Base-by-base conservation (phyloP, 129 eudicot species). In the Rutidosis leptorrhynchoides region DNA sequence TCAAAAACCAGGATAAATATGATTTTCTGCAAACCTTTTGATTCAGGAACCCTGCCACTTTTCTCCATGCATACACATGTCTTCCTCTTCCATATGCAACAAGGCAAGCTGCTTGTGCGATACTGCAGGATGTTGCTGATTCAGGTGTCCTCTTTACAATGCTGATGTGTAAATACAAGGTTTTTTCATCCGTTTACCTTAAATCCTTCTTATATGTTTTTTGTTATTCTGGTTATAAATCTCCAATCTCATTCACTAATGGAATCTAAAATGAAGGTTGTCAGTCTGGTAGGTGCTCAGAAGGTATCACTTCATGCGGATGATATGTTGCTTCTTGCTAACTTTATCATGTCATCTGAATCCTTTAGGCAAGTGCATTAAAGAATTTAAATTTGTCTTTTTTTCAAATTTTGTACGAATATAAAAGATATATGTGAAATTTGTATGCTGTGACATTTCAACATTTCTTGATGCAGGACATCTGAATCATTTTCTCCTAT, bases 401-500 rank as follows among this genome's bases (percentile, higher is more conserved):
- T 30, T 62, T 58, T 14, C 3, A 25, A 26, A 26, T 58, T 58
- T 25, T 23, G n/a, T 2, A 48, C 6, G 6, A 1, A 22, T 51
- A 51, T 23, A 58, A 25, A 58, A 5, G 6, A 22, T 30, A 27
- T 26, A 54, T 64, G 43, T 26, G 63, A 27, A 35, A 23, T 63
- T 23, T 51, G 12, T 32, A 32, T 3, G 33, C 35, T 45, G 45
- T 74, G 58, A 74, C 28, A 58, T 70, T 58, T 60, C 74, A 61
- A 49, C 22, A 22, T 62, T 32, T 29, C 27, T 68, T 17, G 21
- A n/a, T 80, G 83, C 95, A 93, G 99, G 90, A 93, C 95, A 37
- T 93, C 96, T 37, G 99, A 93, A 80, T 84, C 95, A 33, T 93
- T 93, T 78, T 93, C 99, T n/a, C 99, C 99, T 66, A 93, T 93